A percentile compares a stretch with the other conserved stretches of the same genome.
These are phyloP conservation scores for Cenchrus americanus DNA, from an alignment of 176 grass and related monocot genomes.

Conservation along the genomic window DNA sequence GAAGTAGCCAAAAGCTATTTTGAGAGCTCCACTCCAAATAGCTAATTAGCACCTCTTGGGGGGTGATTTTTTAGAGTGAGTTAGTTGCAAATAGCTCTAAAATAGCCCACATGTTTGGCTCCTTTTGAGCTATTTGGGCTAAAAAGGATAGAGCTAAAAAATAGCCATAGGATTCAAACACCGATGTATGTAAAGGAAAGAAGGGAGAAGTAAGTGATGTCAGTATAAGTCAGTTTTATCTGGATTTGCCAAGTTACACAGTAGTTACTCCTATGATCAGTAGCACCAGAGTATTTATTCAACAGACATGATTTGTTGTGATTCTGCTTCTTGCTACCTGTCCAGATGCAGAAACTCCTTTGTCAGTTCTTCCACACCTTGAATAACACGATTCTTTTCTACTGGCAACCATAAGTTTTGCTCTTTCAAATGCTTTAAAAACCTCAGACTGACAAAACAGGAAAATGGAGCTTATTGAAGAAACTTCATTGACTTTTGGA, in stretches of 20 bases:
- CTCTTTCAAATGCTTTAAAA: conserved; percentile 93
- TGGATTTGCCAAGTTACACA: neutral
- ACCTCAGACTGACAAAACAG: conserved; percentile 73
- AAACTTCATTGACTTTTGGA: conserved; percentile 1
- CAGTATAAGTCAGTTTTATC: conserved; percentile 1
- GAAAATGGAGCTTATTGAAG: conserved; percentile 34
- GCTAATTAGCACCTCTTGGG: too few species aligned
- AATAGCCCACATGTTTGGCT: too few species aligned
- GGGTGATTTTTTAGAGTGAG: too few species aligned
- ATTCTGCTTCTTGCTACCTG: conserved; percentile 58
- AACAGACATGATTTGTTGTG: conserved; percentile 20
- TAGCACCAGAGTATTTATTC: neutral
- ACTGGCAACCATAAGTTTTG: conserved; percentile 69
- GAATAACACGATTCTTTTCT: conserved; percentile 78
- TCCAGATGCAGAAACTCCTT: conserved; percentile 91
- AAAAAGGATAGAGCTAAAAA: too few species aligned
- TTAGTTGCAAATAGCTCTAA: too few species aligned
- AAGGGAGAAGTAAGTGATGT: neutral
- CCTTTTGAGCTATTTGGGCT: too few species aligned
- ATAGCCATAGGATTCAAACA: too few species aligned
- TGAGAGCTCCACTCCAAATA: too few species aligned
- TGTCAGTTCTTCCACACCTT: conserved; percentile 97
- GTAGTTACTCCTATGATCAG: conserved; percentile 4
- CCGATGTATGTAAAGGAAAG: neutral
- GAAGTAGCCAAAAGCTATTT: too few species aligned